Conservation (phyloP, 1,284 basidiomycete genomes). For the Leccinum laetum region DNA sequence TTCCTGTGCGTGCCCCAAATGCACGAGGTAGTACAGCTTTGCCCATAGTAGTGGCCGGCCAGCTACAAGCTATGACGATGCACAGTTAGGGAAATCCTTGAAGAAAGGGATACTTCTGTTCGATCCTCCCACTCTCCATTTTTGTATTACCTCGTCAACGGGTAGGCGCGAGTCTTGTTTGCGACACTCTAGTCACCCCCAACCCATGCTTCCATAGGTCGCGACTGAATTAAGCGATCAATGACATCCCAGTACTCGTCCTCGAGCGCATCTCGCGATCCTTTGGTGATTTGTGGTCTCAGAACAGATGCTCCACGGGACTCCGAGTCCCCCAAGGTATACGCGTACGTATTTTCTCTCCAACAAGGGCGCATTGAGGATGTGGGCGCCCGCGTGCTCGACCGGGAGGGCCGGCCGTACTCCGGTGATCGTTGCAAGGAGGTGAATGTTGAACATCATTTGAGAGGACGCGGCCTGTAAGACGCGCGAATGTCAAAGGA, state of each 20-base stretch:
- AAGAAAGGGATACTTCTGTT: slow-evolving; percentile 61
- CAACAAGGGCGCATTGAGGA: too few relatives aligned
- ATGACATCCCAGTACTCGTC: too few relatives aligned
- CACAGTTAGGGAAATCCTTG: neutral
- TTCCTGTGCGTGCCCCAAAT: slow-evolving; percentile 30
- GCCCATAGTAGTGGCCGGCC: slow-evolving; percentile 88
- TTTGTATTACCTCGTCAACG: slow-evolving; percentile 74
- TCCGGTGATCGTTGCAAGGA: slow-evolving; percentile 43
- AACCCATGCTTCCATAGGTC: too few relatives aligned
- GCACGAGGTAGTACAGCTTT: slow-evolving; percentile 61
- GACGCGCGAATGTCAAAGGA: too few relatives aligned
- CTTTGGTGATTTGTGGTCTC: too few relatives aligned
- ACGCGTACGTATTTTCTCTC: too few relatives aligned
- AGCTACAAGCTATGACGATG: slow-evolving; percentile 60
- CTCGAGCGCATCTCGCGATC: too few relatives aligned
- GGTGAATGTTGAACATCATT: too few relatives aligned
- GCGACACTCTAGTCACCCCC: too few relatives aligned
- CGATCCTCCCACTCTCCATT: slow-evolving; percentile 84
- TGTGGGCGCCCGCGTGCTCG: slow-evolving; percentile 68
- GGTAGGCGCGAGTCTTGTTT: slow-evolving; percentile 68
- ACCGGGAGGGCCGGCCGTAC: slow-evolving; percentile 69
- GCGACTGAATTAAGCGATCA: too few relatives aligned
- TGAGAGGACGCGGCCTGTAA: too few relatives aligned
- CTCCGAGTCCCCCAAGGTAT: slow-evolving; percentile 19
- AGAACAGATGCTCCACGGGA: too few relatives aligned